These are phyloP conservation scores for Coffea canephora DNA, from an alignment of 257 asterid genomes.

Conservation along the genomic window DNA sequence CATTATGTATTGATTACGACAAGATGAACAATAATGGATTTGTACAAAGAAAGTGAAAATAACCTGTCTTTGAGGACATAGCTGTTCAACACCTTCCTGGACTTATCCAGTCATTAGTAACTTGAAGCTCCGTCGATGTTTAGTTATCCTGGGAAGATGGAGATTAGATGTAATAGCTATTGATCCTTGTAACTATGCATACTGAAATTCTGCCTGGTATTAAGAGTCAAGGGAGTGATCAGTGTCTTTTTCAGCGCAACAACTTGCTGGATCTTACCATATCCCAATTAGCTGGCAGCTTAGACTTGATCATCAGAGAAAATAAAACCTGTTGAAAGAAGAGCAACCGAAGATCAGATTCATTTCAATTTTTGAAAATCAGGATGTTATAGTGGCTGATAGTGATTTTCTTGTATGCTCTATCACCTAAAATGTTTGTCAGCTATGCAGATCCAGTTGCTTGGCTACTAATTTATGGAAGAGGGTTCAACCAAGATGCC, in stretches of 20 bases:
- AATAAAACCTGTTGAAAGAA: not conserved
- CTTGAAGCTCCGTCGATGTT: not conserved
- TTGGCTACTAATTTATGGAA: not conserved
- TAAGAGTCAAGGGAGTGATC: not conserved
- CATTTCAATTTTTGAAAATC: not conserved
- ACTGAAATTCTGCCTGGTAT: not conserved
- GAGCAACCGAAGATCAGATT: not conserved
- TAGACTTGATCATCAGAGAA: not conserved
- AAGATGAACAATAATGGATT: not conserved
- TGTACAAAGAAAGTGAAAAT: not conserved
- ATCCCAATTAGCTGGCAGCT: not conserved
- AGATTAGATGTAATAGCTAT: not conserved
- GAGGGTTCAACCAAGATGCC: not conserved
- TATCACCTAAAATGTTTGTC: not conserved
- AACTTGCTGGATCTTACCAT: not conserved
- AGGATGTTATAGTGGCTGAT: not conserved
- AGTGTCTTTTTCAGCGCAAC: not conserved
- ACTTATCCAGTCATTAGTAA: not conserved
- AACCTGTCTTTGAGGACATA: not conserved
- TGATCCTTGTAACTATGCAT: not conserved
- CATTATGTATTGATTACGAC: not conserved
- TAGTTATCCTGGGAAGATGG: not conserved
- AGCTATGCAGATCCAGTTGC: too few relatives aligned
- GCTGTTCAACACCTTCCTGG: not conserved
- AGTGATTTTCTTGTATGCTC: not conserved